Evolutionary conservation across 257 asterid species (phyloP), one percentile per base, ranked within the genome.

Genomic region (Hygrophila difformis): DNA sequence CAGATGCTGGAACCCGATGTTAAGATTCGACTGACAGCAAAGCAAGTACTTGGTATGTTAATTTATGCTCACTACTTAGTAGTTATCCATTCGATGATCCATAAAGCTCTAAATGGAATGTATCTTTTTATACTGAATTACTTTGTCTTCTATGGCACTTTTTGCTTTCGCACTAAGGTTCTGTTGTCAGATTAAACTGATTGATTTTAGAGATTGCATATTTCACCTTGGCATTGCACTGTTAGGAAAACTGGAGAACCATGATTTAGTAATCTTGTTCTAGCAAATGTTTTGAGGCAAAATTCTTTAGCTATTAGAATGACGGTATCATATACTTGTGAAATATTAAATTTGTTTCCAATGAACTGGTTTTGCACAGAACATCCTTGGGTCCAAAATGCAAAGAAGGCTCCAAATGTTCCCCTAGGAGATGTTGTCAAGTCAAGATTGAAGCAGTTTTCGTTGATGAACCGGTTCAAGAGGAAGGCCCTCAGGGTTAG

Each of bases 1-100:
- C 94, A 75, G 66, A 89, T 89, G 98, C 73, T 85, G 74, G 94
- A 89, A 63, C 88, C 98, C 51, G 98, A 89, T 77, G 81, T 79
- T 22, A 86, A 82, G 73, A 75, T 85, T 54, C 93, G 97, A 42
- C 73, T 89, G 46, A 84, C 97, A 14, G 97, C 95, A 41, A 79
- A 79, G 59, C 94, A 82, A 77, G 97, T 89, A 56, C 79, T 89
- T 49, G 97, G 97, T 85, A 60, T 59, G 69, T 60, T 60, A 59
- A 40, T 35, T 74, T 53, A 16, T 18, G 39, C n/a, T n/a, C n/a
- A 26, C 31, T 26, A 8, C 31, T 26, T 26, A 26, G 31, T 26
- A 8, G 31, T 5, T 26, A 26, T 26, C 7, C 31, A 26, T 26
- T 26, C 8, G 31, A 26, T 26, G 31, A 3, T 36, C 8, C 7